Evolutionary conservation across 202 grass and related monocot genomes (phyloP), one percentile per base, ranked within the genome.

Genomic region (Hordeum pubiflorum): DNA sequence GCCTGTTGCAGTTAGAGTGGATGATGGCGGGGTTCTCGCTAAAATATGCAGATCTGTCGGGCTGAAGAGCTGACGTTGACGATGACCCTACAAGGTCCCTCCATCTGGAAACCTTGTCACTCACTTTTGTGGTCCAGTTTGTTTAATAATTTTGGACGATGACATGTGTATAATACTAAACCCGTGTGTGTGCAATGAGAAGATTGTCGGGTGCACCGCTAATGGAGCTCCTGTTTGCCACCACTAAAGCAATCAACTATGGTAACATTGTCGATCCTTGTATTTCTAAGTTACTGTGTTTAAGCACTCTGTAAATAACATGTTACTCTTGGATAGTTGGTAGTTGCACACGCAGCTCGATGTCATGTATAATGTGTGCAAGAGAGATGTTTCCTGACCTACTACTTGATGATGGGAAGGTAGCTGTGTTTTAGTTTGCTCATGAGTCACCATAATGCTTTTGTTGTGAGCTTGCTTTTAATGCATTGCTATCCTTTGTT

Each of bases 31-130:
- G 15, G 26, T 91, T 70, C 82, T 84, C 2, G 9, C 38, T 64
- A 93, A 88, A 79, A 68, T 95, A 76, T 75, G 63, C 32, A 76
- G 54, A 20, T 78, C 63, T 48, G 7, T 93, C 38, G 91, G 89
- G 37, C 63, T 79, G 33, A 89, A 87, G 74, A 91, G 24, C 73
- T 90, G 46, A 86, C 73, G 86, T 69, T 40, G 63, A 64, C 32
- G 5, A 79, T 38, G 62, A 75, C 26, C 2, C 29, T 40, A 22
- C 43, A 66, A 85, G 41, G 21, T 61, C 67, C 37, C 26, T 84
- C 37, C 33, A 26, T 72, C 72, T 60, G 29, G 29, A 68, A 72
- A 13, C 67, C 59, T 54, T 68, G 79, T 6, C 44, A 58, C 74
- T 50, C 13, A 73, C 7, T 62, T 82, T 82, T 63, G 10, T 15